phyloP scores from a whole-genome alignment of 768 basidiomycete species.

The Boletus rufocinnamomeus region DNA sequence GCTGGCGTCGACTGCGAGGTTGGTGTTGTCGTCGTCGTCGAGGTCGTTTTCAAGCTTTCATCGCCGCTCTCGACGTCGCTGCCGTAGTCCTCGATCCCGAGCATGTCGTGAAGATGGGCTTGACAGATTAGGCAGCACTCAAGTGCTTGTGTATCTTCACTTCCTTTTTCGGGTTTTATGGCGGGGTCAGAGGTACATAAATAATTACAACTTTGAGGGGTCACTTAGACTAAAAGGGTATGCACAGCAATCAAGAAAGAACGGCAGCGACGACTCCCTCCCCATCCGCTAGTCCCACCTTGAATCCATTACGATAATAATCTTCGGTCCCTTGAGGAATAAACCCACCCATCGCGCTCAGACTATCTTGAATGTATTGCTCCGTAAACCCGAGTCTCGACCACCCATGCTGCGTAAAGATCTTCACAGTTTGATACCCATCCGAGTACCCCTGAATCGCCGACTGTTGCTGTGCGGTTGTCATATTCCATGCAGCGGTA shows the following conservation, averaged over 20 bases:
- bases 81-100: conserved; percentile 77
- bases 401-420: conserved; percentile 51
- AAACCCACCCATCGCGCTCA: conserved; percentile 21
- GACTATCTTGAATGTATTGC: conserved; percentile 58
- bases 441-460: conserved; percentile 54
- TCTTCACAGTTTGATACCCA: conserved; percentile 55
- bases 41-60: conserved; percentile 30
- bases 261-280: conserved; percentile 16
- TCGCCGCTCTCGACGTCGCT: conserved; percentile 66
- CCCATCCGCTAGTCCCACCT: conserved; percentile 15
- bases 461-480: conserved; percentile 12
- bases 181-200: conserved; percentile 1
- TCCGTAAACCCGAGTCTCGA: conserved; percentile 60
- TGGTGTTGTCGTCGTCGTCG: conserved; percentile 3
- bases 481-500: conserved; percentile 8
- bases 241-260: background rate
- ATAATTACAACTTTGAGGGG: background rate
- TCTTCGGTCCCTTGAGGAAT: conserved; percentile 12
- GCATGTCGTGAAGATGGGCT: conserved; percentile 44
- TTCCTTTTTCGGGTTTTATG: background rate
- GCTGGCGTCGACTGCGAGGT: background rate
- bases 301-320: conserved; percentile 19
- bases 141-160: too few species aligned
- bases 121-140: background rate
- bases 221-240: background rate